Percentiles rank a stretch among this genome's conserved stretches.
Evolutionary conservation across 2,329 filamentous ascomycete genomes (phyloP).

Genomic region (Simplicillium aogashimaense): DNA sequence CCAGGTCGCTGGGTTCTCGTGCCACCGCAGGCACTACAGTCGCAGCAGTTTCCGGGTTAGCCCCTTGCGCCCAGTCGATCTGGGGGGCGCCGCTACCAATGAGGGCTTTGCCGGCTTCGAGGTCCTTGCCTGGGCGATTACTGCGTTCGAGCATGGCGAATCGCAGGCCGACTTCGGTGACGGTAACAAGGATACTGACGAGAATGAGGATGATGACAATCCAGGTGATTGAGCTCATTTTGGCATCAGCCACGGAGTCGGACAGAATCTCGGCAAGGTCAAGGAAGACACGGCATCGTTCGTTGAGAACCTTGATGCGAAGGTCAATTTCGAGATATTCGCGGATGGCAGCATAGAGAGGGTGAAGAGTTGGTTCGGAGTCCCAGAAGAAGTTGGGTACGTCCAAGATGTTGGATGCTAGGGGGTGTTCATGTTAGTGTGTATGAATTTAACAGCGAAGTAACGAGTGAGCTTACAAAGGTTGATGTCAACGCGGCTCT

Average conservation of each 20-base stretch:
- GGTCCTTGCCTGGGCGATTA: constrained; percentile 11
- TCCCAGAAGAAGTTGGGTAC: constrained; percentile 99
- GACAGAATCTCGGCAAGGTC: constrained; percentile 92
- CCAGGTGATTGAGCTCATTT: constrained; percentile 96
- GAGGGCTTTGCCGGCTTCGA: constrained; percentile 2
- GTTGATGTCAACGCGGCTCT: constrained; percentile 92
- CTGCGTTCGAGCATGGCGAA: constrained; percentile 58
- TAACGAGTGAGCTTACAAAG: constrained; percentile 57
- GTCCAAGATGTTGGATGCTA: constrained; percentile 90
- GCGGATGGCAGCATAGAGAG: constrained; percentile 85
- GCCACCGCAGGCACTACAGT: background rate
- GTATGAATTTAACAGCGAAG: background rate
- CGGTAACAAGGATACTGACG: constrained; percentile 83
- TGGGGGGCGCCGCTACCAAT: background rate
- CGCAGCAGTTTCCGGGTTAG: background rate
- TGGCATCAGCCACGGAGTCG: constrained; percentile 84
- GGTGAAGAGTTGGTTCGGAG: constrained; percentile 86
- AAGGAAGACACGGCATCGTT: constrained; percentile 90
- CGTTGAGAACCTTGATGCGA: constrained; percentile 92
- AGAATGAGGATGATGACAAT: constrained; percentile 94
- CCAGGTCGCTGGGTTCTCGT: constrained; percentile 11
- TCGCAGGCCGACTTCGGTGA: constrained; percentile 76
- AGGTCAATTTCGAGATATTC: constrained; percentile 97
- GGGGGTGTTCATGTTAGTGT: constrained; percentile 6
- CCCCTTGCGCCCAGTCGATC: background rate